Conservation (phyloP, 345 rosid species). For the Citropsis articulata region DNA sequence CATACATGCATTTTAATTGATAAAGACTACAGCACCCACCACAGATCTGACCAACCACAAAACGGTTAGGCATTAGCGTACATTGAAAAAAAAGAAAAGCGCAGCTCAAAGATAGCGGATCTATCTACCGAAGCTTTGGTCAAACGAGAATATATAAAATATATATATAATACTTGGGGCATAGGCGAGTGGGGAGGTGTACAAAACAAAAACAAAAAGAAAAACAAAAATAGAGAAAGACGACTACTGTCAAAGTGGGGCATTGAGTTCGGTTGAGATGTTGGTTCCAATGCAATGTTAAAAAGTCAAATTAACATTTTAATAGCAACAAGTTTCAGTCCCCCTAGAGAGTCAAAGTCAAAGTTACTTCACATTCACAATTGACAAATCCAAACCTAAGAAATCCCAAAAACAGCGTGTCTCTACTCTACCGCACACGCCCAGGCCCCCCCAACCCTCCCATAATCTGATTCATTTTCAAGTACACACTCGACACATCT, state of each 20-base stretch:
- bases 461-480: too few species aligned
- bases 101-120: background rate
- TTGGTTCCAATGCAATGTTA: background rate
- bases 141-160: background rate
- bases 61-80: background rate
- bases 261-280: background rate
- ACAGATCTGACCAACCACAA: background rate
- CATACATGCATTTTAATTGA: background rate
- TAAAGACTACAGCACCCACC: too few species aligned
- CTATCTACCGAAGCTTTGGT: background rate
- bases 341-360: conserved; percentile 5
- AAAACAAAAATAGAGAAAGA: background rate
- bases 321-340: background rate
- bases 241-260: background rate
- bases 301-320: background rate
- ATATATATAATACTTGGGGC: background rate
- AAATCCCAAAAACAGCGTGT: conserved; percentile 26
- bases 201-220: background rate
- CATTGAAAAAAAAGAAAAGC: background rate
- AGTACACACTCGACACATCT: background rate
- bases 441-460: too few species aligned
- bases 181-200: background rate
- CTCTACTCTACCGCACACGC: background rate
- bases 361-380: background rate
- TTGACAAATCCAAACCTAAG: too few species aligned